These are phyloP conservation scores for baker's yeast (Saccharomyces cerevisiae) DNA, from an alignment of 805 yeast genomes.

Conservation along the genomic window DNA sequence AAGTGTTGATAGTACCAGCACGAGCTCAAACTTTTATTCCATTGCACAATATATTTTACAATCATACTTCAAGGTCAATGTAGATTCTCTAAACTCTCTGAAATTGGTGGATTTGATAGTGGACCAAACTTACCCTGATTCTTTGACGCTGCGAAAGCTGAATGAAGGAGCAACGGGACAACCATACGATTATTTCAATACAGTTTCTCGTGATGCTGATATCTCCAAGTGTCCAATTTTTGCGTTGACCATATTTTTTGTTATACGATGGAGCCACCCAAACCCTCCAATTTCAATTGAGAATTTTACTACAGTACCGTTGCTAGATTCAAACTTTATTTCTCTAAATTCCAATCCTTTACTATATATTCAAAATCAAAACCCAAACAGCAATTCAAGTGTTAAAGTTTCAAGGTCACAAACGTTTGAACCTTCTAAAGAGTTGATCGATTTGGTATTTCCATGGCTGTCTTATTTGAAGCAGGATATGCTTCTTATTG, in stretches of 20 bases:
- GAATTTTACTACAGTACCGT: constrained; percentile 16
- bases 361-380: constrained; percentile 5
- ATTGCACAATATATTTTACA: constrained; percentile 27
- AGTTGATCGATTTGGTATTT: constrained; percentile 19
- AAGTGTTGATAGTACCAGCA: constrained; percentile 8
- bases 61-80: constrained; percentile 24
- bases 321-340: constrained; percentile 18
- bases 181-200: constrained; percentile 29
- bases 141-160: constrained; percentile 29
- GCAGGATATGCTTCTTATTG: constrained; percentile 21
- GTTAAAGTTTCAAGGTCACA: constrained; percentile 13
- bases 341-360: constrained; percentile 8
- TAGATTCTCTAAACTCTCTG: constrained; percentile 13
- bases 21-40: constrained; percentile 21
- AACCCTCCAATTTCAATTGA: constrained; percentile 19
- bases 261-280: constrained; percentile 26
- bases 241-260: constrained; percentile 27
- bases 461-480: constrained; percentile 28
- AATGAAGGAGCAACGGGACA: constrained; percentile 19
- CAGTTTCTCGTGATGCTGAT: constrained; percentile 26
- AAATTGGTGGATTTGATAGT: constrained; percentile 27
- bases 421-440: constrained; percentile 18
- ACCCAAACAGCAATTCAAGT: constrained; percentile 5
- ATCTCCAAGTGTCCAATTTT: constrained; percentile 29
- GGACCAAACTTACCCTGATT: constrained; percentile 30